Conservation (phyloP, 1,284 basidiomycete species). For the Phlebopus sp. region DNA sequence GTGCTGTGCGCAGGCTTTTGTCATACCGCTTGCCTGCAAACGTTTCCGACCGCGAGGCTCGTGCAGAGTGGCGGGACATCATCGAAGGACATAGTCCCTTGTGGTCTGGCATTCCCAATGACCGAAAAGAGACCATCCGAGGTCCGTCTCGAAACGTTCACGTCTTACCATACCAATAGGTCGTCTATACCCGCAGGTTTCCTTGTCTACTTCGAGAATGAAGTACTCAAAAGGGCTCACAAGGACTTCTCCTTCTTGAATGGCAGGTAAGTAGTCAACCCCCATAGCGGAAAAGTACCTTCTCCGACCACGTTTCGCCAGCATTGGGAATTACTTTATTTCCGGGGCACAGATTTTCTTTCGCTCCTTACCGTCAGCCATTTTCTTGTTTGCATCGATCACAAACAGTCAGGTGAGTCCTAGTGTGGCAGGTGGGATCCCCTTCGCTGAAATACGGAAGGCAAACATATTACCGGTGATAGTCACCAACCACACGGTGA, state of each 20-base stretch:
- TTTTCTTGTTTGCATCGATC: slow-evolving; percentile 93
- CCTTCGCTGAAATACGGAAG: slow-evolving; percentile 35
- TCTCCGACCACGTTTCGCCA: slow-evolving; percentile 24
- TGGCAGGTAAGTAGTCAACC: slow-evolving; percentile 54
- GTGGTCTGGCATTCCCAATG: slow-evolving; percentile 88
- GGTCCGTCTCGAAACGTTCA: slow-evolving; percentile 41
- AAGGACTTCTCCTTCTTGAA: slow-evolving; percentile 91
- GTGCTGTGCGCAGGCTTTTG: slow-evolving; percentile 73
- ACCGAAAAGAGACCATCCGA: slow-evolving; percentile 89
- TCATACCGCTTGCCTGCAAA: slow-evolving; percentile 76
- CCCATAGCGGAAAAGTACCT: slow-evolving; percentile 10
- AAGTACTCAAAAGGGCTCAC: slow-evolving; percentile 83
- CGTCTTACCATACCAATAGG: neutral
- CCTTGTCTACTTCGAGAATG: slow-evolving; percentile 86
- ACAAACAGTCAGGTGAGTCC: slow-evolving; percentile 64
- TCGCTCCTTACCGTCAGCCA: slow-evolving; percentile 87
- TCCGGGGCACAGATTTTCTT: slow-evolving; percentile 86
- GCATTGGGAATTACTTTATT: slow-evolving; percentile 88
- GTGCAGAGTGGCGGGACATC: slow-evolving; percentile 88
- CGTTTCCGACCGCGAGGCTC: slow-evolving; percentile 70
- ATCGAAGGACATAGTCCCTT: slow-evolving; percentile 85
- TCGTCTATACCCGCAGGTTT: slow-evolving; percentile 54
- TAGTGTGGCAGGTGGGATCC: slow-evolving; percentile 11
- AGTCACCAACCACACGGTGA: slow-evolving; percentile 95
- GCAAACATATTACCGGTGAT: slow-evolving; percentile 86